These are phyloP conservation scores for Candida arabinofermentans DNA, from an alignment of 805 yeast species.

Conservation along the genomic window DNA sequence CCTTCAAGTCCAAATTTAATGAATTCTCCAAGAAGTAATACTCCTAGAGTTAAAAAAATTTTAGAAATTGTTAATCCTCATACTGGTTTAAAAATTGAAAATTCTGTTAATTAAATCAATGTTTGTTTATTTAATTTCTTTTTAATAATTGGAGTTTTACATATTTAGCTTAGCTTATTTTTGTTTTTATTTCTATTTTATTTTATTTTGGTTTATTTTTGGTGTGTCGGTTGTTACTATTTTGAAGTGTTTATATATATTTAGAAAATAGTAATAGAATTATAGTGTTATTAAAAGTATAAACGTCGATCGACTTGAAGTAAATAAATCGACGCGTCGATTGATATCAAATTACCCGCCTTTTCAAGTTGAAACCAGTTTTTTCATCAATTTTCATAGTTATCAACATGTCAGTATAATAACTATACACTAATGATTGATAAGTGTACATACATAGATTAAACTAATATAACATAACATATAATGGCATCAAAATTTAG, in stretches of 20 bases:
- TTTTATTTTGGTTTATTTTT: not conserved
- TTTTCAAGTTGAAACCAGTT: too few relatives aligned
- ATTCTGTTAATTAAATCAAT: conserved; percentile 36
- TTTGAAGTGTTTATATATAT: too few relatives aligned
- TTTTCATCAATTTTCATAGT: too few relatives aligned
- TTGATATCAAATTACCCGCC: not conserved
- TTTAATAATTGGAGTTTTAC: not conserved
- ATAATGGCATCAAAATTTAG: conserved; percentile 44
- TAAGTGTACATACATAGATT: too few relatives aligned
- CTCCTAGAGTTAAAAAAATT: conserved; percentile 57
- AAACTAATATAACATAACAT: too few relatives aligned
- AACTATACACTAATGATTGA: too few relatives aligned
- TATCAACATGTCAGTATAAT: too few relatives aligned
- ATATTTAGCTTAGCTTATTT: not conserved
- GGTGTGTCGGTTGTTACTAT: not conserved
- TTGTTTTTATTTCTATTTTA: not conserved
- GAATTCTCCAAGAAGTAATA: conserved; percentile 40
- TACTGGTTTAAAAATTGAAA: conserved; percentile 52
- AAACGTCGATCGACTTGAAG: not conserved
- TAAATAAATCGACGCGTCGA: not conserved
- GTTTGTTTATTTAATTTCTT: not conserved
- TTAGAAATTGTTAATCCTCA: conserved; percentile 61
- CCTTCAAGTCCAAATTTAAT: conserved; percentile 9
- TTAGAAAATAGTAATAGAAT: too few relatives aligned
- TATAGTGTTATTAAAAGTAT: too few relatives aligned